These are phyloP conservation scores for Aegilops umbellulata DNA, from an alignment of 176 grass and related monocot species.

Conservation along the genomic window DNA sequence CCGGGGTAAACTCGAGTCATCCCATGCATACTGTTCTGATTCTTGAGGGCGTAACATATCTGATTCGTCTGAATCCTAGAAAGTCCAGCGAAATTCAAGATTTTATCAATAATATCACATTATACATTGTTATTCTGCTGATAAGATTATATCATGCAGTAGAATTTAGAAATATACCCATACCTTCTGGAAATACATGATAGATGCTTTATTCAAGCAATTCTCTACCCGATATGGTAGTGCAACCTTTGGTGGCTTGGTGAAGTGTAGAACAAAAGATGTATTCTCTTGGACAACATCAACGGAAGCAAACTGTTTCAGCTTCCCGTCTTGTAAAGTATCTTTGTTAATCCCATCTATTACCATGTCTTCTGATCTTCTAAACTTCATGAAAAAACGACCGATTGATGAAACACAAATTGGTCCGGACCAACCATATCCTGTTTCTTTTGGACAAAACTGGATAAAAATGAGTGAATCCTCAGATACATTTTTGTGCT, in stretches of 20 bases:
- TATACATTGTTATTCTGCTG: neutral
- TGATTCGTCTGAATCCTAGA: conserved; percentile 66
- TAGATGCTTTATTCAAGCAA: conserved; percentile 57
- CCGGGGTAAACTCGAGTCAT: conserved; percentile 75
- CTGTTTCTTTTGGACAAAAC: conserved; percentile 28
- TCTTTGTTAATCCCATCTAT: conserved; percentile 22
- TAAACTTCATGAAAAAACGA: conserved; percentile 81
- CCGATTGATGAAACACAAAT: conserved; percentile 76
- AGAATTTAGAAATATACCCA: conserved; percentile 23
- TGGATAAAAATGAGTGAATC: conserved; percentile 79
- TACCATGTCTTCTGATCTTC: conserved; percentile 31
- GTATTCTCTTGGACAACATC: conserved; percentile 62
- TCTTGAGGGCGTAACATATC: conserved; percentile 62
- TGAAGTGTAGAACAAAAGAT: conserved; percentile 67
- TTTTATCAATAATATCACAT: conserved; percentile 15
- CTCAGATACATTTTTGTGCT: conserved; percentile 60
- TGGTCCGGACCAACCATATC: conserved; percentile 6
- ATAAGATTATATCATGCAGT: neutral
- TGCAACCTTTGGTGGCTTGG: conserved; percentile 48
- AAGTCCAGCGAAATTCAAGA: conserved; percentile 29
- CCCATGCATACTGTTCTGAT: conserved; percentile 70
- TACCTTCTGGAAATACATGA: conserved; percentile 91
- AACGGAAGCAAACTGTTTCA: conserved; percentile 63
- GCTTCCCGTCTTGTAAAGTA: conserved; percentile 34
- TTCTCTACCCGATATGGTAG: conserved; percentile 89